Evolutionary conservation across 257 asterid genomes (phyloP).

Genomic region (Galeopsis tetrahit): DNA sequence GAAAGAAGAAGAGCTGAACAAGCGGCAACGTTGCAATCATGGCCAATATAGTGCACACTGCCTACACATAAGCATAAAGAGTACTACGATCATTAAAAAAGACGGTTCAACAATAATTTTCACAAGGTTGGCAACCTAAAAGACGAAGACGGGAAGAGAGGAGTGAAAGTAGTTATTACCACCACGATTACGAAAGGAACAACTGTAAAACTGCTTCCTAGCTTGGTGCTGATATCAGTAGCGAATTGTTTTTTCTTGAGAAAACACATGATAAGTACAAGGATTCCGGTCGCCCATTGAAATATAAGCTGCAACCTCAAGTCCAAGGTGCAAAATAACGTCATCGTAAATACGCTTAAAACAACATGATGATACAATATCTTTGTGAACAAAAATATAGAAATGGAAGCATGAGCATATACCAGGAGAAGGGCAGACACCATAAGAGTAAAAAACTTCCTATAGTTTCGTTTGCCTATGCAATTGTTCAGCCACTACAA

Average conservation of each 20-base stretch:
- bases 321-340: conserved; percentile 54
- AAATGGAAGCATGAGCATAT: conserved; percentile 49
- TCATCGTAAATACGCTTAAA: conserved; percentile 43
- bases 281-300: conserved; percentile 96
- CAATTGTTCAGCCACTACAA: conserved; percentile 98
- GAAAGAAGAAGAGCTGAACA: conserved; percentile 98
- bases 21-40: conserved; percentile 97
- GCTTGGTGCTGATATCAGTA: conserved; percentile 71
- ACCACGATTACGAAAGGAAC: conserved; percentile 90
- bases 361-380: background rate
- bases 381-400: background rate
- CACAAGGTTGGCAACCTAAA: background rate
- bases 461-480: conserved; percentile 89
- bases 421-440: conserved; percentile 97
- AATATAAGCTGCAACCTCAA: conserved; percentile 96
- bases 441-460: conserved; percentile 92
- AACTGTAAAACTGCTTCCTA: conserved; percentile 94
- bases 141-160: background rate
- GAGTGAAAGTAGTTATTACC: conserved; percentile 66
- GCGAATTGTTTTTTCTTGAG: conserved; percentile 75
- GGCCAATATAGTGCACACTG: conserved; percentile 92
- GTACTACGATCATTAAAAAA: conserved; percentile 9
- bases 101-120: background rate
- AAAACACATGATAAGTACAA: conserved; percentile 82
- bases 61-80: conserved; percentile 47